These are phyloP conservation scores for Durio zibethinus DNA, from an alignment of 345 rosid genomes.

Conservation along the genomic window DNA sequence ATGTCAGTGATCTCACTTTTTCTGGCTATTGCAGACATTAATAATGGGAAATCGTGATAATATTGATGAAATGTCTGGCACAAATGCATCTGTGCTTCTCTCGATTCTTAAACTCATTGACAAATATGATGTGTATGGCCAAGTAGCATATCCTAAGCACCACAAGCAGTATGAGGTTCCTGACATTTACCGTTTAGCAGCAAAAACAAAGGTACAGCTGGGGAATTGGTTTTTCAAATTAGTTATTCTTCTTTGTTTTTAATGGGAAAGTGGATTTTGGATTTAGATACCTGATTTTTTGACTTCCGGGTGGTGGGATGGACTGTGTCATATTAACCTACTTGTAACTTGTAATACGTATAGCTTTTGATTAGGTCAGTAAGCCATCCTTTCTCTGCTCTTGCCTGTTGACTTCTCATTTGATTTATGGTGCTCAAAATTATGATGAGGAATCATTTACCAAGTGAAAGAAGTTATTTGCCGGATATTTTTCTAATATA, in stretches of 20 bases:
- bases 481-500: neutral
- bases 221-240: neutral
- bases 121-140: slow-evolving; percentile 74
- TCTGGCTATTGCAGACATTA: slow-evolving; percentile 49
- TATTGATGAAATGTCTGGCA: slow-evolving; percentile 68
- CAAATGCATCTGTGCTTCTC: slow-evolving; percentile 61
- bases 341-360: neutral
- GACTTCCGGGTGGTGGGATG: neutral
- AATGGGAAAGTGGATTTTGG: neutral
- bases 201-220: slow-evolving; percentile 63
- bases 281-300: neutral
- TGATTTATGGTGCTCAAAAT: neutral
- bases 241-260: neutral
- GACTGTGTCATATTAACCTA: neutral
- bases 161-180: slow-evolving; percentile 80
- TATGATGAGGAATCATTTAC: neutral
- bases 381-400: neutral
- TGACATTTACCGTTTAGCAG: slow-evolving; percentile 70
- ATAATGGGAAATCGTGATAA: slow-evolving; percentile 81
- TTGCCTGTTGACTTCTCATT: neutral
- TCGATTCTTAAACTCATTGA: slow-evolving; percentile 73
- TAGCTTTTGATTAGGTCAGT: neutral
- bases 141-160: slow-evolving; percentile 83
- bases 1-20: neutral
- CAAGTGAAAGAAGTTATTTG: neutral